Evolutionary conservation across 768 basidiomycete genomes (phyloP).

Genomic region (Boletus sp.): DNA sequence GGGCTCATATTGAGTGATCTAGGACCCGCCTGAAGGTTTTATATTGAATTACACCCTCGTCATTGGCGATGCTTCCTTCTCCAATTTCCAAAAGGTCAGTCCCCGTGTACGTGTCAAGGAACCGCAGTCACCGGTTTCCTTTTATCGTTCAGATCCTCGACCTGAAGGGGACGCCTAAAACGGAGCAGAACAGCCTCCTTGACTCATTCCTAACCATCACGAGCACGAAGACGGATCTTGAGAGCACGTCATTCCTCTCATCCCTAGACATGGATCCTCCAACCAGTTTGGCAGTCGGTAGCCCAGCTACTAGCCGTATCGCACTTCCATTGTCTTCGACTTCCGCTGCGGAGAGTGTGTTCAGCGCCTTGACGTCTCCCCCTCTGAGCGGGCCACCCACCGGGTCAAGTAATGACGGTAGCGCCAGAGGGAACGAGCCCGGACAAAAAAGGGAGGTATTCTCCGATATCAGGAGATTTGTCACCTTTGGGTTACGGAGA

Average conservation of each 20-base stretch:
- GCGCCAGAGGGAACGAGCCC: conserved; percentile 40
- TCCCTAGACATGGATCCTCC: conserved; percentile 94
- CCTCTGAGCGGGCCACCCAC: conserved; percentile 61
- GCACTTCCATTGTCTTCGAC: conserved; percentile 44
- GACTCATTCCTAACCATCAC: conserved; percentile 92
- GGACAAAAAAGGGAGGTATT: conserved; percentile 72
- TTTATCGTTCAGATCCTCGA: conserved; percentile 72
- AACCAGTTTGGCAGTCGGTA: conserved; percentile 51
- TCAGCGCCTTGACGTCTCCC: conserved; percentile 56
- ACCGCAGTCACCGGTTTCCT: conserved; percentile 9
- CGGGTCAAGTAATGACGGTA: conserved; percentile 48
- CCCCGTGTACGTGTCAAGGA: not conserved
- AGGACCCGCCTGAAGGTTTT: conserved; percentile 93
- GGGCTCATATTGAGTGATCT: not conserved
- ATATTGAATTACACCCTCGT: conserved; percentile 93
- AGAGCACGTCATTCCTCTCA: conserved; percentile 88
- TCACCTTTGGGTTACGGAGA: conserved; percentile 82
- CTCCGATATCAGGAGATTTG: conserved; percentile 83
- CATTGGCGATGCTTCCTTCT: conserved; percentile 91
- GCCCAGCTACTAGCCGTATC: conserved; percentile 63
- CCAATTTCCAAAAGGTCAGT: conserved; percentile 96
- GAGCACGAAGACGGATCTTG: conserved; percentile 85
- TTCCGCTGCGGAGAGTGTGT: conserved; percentile 48
- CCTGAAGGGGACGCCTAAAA: conserved; percentile 86
- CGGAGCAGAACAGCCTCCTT: conserved; percentile 82